These are phyloP conservation scores for Magnusiomyces suaveolens DNA, from an alignment of 1,139 yeast species.

Conservation along the genomic window DNA sequence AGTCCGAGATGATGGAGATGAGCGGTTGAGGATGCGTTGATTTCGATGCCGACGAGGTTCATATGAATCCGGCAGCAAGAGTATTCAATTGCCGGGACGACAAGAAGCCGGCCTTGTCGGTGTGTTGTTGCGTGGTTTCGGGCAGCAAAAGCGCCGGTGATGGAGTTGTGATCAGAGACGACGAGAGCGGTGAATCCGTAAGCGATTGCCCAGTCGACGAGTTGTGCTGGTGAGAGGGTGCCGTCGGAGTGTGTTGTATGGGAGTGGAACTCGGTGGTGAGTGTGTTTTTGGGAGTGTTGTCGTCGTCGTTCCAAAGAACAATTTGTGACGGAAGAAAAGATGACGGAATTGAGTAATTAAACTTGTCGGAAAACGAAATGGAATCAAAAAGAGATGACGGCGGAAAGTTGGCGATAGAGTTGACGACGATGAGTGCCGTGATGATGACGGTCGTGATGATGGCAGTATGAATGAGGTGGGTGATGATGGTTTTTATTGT, in stretches of 20 bases:
- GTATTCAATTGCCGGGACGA: constrained; percentile 24
- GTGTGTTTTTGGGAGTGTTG: not conserved
- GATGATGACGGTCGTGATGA: too few species aligned
- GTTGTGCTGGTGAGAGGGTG: constrained; percentile 19
- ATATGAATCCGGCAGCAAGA: constrained; percentile 26
- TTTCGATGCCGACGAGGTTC: constrained; percentile 21
- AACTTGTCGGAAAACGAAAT: too few species aligned
- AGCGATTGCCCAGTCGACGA: constrained; percentile 25
- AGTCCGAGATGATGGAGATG: too few species aligned
- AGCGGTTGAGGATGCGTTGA: not conserved
- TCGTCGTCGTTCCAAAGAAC: too few species aligned
- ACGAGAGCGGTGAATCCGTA: constrained; percentile 22
- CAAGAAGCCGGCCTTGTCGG: constrained; percentile 16
- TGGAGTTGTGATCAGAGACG: constrained; percentile 24
- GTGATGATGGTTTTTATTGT: too few species aligned
- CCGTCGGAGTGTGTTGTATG: constrained; percentile 25
- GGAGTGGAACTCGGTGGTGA: constrained; percentile 21
- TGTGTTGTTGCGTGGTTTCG: constrained; percentile 13
- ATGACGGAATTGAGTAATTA: too few species aligned
- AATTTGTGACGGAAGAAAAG: too few species aligned
- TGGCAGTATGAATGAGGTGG: too few species aligned
- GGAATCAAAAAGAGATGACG: too few species aligned
- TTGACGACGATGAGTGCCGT: too few species aligned
- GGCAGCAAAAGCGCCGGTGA: constrained; percentile 21
- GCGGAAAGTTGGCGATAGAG: too few species aligned